Base-by-base conservation (phyloP, 768 basidiomycete genomes). In the Macrocybe gigantea region DNA sequence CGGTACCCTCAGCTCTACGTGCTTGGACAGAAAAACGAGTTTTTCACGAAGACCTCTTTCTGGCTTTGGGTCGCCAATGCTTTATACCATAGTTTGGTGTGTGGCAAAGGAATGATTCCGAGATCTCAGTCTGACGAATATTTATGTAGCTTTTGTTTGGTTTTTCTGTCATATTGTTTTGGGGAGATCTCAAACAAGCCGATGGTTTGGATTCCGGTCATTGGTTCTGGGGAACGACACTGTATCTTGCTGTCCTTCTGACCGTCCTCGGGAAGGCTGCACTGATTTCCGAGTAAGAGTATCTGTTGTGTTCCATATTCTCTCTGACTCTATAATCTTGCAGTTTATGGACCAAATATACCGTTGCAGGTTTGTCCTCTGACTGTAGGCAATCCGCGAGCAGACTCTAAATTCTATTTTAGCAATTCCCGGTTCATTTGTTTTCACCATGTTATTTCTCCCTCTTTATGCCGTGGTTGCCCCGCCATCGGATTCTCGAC, bases 341-440 rank as follows among this genome's bases (percentile, higher is more conserved):
- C 49, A 99, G 95, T 57, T 67, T 99, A n/a, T 99, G 96, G 96
- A 99, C 96, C 0, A 98, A 98, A 63, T 99, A 98, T 60, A 98
- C 95, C 9, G 89, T 97, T 41, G 92, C 91, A 36, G 87, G 86
- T 86, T 58, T 48, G 75, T 63, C 11, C 9, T 46, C 14, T 45
- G 33, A 46, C 36, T 29, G 32, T 33, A 2, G 7, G n/a, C 33
- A 13, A 30, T 49, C 33, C 48, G 32, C 48, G 22, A 2, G 22
- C 1, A 22, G 22, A 22, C 22, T 42, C 48, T 55, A 47, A 59
- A 41, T 40, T 48, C 29, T 42, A 31, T 45, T 43, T 22, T 59
- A 83, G 95, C 96, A 8, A 99, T 99, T 44, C 96, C 95, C 2
- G 96, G 96, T 13, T 97, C 96, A 2, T 96, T 98, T 62, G 64